Evolutionary conservation across 768 basidiomycete species (phyloP), one percentile per base, ranked within the genome.

Genomic region (Brasilioporus rufonigricans): DNA sequence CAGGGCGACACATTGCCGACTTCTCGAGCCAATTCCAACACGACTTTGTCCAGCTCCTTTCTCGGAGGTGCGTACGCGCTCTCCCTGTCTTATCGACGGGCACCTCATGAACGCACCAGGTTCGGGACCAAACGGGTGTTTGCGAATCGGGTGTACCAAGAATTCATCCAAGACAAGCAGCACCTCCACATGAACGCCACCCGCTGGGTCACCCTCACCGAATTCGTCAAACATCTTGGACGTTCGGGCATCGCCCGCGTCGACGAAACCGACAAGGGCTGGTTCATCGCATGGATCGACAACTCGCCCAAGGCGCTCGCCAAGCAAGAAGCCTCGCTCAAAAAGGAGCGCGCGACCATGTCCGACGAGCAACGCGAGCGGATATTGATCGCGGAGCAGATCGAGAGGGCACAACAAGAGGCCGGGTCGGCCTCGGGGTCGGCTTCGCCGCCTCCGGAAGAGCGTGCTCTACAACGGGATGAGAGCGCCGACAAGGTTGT

Each of bases 121-220:
- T 94, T 92, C 70, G 90, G 91, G 12, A 98, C 97, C 4, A 96
- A 98, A 70, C 89, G 97, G 44, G 93, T 98, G 32, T 82, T 86
- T 60, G 93, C 93, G 26, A 99, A 99, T 67, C 86, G 84, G 44
- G 96, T 98, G 14, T 99, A 99, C 63, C 95, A 99, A 72, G 97
- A 98, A 70, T 96, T 92, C 73, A 99, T 99, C 61, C 80, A 89
- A 53, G 95, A 98, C 74, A 95, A 94, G 74, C 68, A 76, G 43
- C 97, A 98, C 71, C 76, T 97, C 29, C 97, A 99, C 76, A 99
- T 99, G 97, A 99, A 99, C 73, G 75, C 95, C 7, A 98, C 97
- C 14, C 86, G 92, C 46, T 99, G 96, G 94, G 92, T 98, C 27
- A 97, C 97, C 13, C 80, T 98, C 65, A 91, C 92, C n/a, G 96